Base-by-base conservation (phyloP, 331 rosid genomes). In the Rosa hybrid region DNA sequence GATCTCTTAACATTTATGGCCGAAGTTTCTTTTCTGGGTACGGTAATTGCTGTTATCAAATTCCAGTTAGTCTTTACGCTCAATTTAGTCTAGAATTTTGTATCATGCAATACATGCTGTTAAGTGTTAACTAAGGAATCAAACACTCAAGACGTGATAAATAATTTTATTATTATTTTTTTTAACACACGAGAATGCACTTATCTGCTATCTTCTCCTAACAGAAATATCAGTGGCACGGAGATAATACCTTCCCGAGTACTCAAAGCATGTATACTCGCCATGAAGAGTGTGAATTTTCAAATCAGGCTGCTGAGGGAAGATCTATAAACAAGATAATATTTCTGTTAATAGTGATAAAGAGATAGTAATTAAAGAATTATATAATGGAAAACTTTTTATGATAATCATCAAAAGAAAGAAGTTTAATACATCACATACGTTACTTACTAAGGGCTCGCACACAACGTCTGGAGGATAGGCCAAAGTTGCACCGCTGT, bases 401-500 rank as follows among this genome's bases (percentile, higher is more conserved):
- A 46, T 5, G 41, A 34, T 12, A 71, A 13, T 21, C 23, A 60
- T 21, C 11, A 70, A 72, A 60, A 70, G 18, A 51, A 70, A 48
- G 75, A 64, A 42, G 80, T 48, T 68, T 69, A 67, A 50, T 51
- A 80, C 68, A 50, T 44, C 69, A 72, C 80, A 68, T 78, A 95
- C 99, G 93, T 88, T 91, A 53, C 68, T 70, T 44, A 95, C 87
- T 85, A 95, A 89, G 38, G 99, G 96, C 80, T 79, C 85, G 79
- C 93, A 95, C 75, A 95, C 86, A 82, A 78, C 82, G 56, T 93
- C 98, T 8, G 99, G 99, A 54, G 93, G 97, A 93, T 95, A 93
- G 81, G 99, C 99, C 92, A 95, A 93, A 74, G 99, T 95, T 85
- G 99, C 93, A 69, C 99, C 98, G 68, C 96, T 95, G 86, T 95